Evolutionary conservation across 1,284 basidiomycete species (phyloP).

Genomic region (Rhodotorula sp.): DNA sequence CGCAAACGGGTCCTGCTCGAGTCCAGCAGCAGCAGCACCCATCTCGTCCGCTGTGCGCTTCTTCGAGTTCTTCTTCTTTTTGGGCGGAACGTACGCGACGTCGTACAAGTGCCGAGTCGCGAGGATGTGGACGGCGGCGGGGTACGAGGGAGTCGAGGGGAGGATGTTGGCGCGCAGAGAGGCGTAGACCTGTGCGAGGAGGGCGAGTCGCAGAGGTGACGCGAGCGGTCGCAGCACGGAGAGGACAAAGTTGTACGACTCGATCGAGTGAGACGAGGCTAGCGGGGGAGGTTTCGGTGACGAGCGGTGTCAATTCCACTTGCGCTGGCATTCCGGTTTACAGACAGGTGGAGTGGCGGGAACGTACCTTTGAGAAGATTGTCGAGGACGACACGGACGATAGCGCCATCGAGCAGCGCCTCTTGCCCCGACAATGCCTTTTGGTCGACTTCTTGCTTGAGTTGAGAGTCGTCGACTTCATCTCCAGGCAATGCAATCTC

Average conservation of each 20-base stretch:
- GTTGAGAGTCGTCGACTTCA: conserved; percentile 17
- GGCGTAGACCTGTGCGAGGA: conserved; percentile 39
- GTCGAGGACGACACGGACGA: conserved; percentile 43
- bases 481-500: conserved; percentile 27
- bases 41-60: conserved; percentile 29
- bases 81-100: conserved; percentile 29
- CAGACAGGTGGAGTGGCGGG: not conserved
- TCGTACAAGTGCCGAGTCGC: conserved; percentile 37
- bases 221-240: conserved; percentile 38
- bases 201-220: conserved; percentile 36
- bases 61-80: conserved; percentile 13
- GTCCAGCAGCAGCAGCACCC: not conserved
- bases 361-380: conserved; percentile 41
- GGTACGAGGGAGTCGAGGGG: conserved; percentile 12
- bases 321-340: not conserved
- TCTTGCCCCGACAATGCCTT: conserved; percentile 40
- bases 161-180: conserved; percentile 16
- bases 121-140: conserved; percentile 31
- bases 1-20: conserved; percentile 13
- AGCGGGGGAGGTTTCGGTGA: no score
- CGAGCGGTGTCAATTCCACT: no score
- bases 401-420: conserved; percentile 43
- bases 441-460: conserved; percentile 21
- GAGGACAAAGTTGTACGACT: conserved; percentile 32
- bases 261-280: conserved; percentile 31